Evolutionary conservation across 1,284 basidiomycete genomes (phyloP).

Genomic region (Ustilago cynodontis): DNA sequence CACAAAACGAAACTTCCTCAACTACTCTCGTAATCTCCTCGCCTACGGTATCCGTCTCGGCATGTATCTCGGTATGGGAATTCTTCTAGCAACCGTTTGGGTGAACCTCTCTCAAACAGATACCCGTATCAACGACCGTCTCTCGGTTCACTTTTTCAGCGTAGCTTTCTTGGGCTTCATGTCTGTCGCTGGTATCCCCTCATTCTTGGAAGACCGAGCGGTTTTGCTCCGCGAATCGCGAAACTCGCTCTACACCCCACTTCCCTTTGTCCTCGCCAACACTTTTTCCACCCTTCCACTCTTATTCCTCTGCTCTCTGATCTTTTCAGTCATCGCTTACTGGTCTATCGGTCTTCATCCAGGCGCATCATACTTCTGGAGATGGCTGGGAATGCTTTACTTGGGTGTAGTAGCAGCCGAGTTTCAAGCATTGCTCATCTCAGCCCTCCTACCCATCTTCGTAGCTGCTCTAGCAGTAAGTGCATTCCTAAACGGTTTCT

Average conservation of each 20-base stretch:
- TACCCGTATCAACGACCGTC: conserved; percentile 70
- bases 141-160: conserved; percentile 61
- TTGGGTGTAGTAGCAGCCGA: conserved; percentile 76
- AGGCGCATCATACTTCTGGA: conserved; percentile 74
- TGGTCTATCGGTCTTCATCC: conserved; percentile 73
- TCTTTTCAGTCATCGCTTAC: conserved; percentile 67
- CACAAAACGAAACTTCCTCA: conserved; percentile 48
- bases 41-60: conserved; percentile 77
- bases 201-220: conserved; percentile 71
- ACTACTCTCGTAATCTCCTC: conserved; percentile 73
- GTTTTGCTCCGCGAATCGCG: conserved; percentile 70
- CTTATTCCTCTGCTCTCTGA: conserved; percentile 67
- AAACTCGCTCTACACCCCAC: conserved; percentile 69
- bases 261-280: conserved; percentile 56
- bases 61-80: conserved; percentile 74
- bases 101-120: conserved; percentile 72
- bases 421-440: conserved; percentile 74
- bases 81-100: conserved; percentile 75
- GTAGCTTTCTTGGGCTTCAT: conserved; percentile 77
- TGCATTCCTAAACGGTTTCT: conserved; percentile 76
- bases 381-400: conserved; percentile 75
- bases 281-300: conserved; percentile 70
- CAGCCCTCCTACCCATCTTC: conserved; percentile 75
- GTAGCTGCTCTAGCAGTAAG: conserved; percentile 76
- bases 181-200: conserved; percentile 71